Base-by-base conservation (phyloP, 257 asterid genomes). In the Hygrophila difformis region DNA sequence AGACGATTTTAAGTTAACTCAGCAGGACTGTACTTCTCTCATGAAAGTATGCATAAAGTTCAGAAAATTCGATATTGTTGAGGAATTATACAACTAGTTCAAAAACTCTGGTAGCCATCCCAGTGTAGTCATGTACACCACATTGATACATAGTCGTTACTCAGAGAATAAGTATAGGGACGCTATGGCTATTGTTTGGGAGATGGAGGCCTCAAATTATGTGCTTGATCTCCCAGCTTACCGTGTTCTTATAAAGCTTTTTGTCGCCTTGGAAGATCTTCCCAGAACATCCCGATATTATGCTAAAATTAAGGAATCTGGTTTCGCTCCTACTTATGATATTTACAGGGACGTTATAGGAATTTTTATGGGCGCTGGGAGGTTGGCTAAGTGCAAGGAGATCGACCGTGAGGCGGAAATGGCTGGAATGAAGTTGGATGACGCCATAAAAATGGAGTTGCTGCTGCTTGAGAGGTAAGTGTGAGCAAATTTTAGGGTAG, bases 201-300 rank as follows among this genome's bases (percentile, higher is more conserved):
- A 86, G 59, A 82, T 86, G 94, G 96, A 86, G 64, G 74, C 72
- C 53, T 60, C 80, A 26, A 57, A 67, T 66, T 77, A 81, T 55
- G 56, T 63, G 49, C 73, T 82, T 39, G 96, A 82, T 75, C 93
- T 86, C 29, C 93, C 96, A 5, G 80, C 84, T 11, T 82, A 82
- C 67, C 83, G 84, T 13, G 87, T 83, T 49, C 65, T 74, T 29
- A 75, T 82, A 62, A 86, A 64, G 78, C 94, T 86, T 39, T 86
- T 79, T 36, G 80, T 75, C 43, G 96, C 76, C 39, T 37, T 78
- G 72, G 46, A 67, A 49, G 96, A 86, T 73, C 46, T 82, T 6
- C 44, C 82, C 9, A 73, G 94, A 55, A 64, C 75, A 29, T 61
- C 56, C 18, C 75, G 93, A 35, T 86, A 86, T 59, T 86, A 72